Evolutionary conservation across 441 rosid species (phyloP), one percentile per base, ranked within the genome.

Genomic region (Daphne laureola): DNA sequence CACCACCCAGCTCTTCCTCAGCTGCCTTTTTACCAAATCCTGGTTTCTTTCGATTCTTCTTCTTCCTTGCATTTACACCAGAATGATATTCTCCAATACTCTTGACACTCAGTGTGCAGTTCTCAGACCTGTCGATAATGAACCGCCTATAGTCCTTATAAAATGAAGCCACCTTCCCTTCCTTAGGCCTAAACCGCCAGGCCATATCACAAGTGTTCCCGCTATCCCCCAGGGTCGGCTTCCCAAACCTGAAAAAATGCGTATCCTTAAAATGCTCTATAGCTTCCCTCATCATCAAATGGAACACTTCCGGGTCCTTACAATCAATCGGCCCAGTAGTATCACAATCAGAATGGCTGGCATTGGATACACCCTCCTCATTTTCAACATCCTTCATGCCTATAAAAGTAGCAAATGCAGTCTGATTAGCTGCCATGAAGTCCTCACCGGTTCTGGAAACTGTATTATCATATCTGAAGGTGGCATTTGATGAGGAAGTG

Each of bases 381-480:
- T 53, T 53, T 44, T 75, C 87, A 2, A 86, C 86, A 54, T 89
- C 97, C 11, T 82, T 71, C 5, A 78, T 63, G 59, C 82, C 77
- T 62, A 86, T 76, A 58, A 84, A 82, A 31, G 67, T 62, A 4
- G 71, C 73, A 58, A 84, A 72, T 4, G 56, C 82, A 17, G 88
- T 80, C 72, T 92, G 88, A 57, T 92, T 84, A 5, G 69, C 52
- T 0, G 80, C 64, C 86, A 92, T 73, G 69, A 92, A 92, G 57
- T 92, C 98, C 70, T 89, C 98, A 3, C 95, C 95, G 12, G 97
- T 89, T 67, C 50, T 78, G 51, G 75, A 74, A 44, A 82, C 81
- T 2, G 86, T 72, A 55, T 77, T 64, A 38, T 86, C 95, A 15
- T 87, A 68, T 64, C 65, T 61, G 65, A 89, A 66, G 1, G 97